Conservation (phyloP, 1,139 yeast genomes). For the Hyphopichia buzzinii region DNA sequence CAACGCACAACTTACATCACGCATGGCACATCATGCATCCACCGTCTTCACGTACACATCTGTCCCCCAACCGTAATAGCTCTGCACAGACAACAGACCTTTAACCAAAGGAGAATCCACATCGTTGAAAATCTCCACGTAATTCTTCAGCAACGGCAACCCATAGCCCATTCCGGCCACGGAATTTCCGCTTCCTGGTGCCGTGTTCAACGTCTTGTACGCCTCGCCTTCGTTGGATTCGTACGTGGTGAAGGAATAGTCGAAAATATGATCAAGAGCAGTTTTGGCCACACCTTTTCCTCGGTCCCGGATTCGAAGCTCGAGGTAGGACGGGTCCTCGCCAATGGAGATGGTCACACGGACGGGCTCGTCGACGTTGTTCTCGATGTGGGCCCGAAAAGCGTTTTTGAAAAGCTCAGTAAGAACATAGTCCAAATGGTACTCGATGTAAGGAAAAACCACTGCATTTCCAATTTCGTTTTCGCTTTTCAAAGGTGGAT, state of each 20-base stretch:
- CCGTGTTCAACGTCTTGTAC: constrained; percentile 58
- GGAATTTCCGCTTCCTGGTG: constrained; percentile 74
- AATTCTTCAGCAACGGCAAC: constrained; percentile 70
- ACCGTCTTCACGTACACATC: constrained; percentile 43
- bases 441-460: constrained; percentile 75
- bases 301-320: constrained; percentile 74
- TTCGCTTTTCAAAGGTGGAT: constrained; percentile 14
- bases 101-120: constrained; percentile 25
- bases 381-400: constrained; percentile 81
- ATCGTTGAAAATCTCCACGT: constrained; percentile 45
- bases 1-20: no score
- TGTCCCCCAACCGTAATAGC: constrained; percentile 81
- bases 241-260: constrained; percentile 81
- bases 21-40: no score
- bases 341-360: constrained; percentile 64
- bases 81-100: constrained; percentile 77
- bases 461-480: constrained; percentile 18
- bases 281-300: constrained; percentile 86
- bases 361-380: constrained; percentile 57
- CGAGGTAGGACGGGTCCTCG: constrained; percentile 41
- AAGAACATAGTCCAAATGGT: constrained; percentile 81
- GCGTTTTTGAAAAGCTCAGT: constrained; percentile 88
- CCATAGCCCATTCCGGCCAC: constrained; percentile 99
- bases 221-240: constrained; percentile 59
- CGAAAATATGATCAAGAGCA: constrained; percentile 66